phyloP scores from a whole-genome alignment of 768 basidiomycete species.

The Russula foetens region DNA sequence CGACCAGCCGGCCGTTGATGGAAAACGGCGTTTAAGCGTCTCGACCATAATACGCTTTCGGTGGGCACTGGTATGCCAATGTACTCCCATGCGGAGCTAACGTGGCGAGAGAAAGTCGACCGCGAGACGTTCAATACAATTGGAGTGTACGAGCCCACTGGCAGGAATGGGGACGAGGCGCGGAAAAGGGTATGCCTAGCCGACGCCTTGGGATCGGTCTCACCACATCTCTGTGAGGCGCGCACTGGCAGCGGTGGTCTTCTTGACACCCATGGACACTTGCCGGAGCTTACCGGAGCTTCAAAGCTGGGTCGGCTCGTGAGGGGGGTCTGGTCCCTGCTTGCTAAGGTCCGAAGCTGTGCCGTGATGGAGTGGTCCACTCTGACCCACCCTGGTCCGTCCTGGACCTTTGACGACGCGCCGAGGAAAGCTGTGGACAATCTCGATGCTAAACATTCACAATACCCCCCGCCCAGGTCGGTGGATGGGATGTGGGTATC shows the following conservation, averaged over 20 bases:
- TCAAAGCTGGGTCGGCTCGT: background rate
- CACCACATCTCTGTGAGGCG: background rate
- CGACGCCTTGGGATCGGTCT: background rate
- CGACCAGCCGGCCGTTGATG: background rate
- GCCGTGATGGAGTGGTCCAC: background rate
- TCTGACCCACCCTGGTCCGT: background rate
- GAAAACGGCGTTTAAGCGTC: background rate
- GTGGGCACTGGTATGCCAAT: background rate
- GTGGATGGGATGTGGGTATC: background rate
- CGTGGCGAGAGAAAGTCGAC: background rate
- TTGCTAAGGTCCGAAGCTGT: background rate
- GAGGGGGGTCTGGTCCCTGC: background rate
- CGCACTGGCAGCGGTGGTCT: no score
- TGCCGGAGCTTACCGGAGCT: background rate
- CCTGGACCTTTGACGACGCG: background rate
- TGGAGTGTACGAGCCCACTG: background rate
- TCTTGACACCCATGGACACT: background rate
- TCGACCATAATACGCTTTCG: background rate
- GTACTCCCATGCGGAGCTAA: background rate
- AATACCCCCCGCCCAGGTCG: background rate
- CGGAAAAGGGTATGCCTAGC: background rate
- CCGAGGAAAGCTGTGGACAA: background rate
- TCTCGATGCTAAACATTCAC: background rate
- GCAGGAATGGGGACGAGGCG: background rate
- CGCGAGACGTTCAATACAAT: background rate